Base-by-base conservation (phyloP, 495 filamentous ascomycete genomes). In the Aspergillus coremiiformis region DNA sequence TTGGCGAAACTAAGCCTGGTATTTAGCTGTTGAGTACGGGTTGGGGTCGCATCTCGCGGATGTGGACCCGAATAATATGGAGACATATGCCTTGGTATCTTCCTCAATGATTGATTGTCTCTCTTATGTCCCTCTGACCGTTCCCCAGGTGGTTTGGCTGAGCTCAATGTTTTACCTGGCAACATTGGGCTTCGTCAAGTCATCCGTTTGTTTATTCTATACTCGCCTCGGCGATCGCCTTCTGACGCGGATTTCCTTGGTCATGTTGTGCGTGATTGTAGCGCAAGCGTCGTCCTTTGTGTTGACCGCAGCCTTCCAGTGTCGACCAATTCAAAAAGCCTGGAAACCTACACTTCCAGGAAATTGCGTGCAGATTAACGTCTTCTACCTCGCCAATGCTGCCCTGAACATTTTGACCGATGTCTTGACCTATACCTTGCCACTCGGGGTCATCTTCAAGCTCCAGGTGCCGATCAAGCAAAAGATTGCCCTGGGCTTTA, bases 361-460 rank as follows among this genome's bases (percentile, higher is more conserved):
- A 21, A 63, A 63, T 49, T 75, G 72, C 58, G 63, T 81, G 42
- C 61, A 75, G 46, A 67, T 73, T 46, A 76, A 76, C 51, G 56
- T 66, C 14, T 65, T 78, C 45, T 76, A 69, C 23, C 71, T 73
- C 45, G 62, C 65, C 50, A 71, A 75, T 43, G 67, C 75, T 0
- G 69, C 60, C 3, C 57, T 83, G 23, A 80, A 77, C 56, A 76
- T 84, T 20, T 30, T 75, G 11, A 69, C 79, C 6, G 80, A 84
- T 54, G 22, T 77, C 0, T 58, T 75, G 52, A 77, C 79, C 37
- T 69, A 83, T 47, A 62, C 70, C 3, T 62, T 85, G 21, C 71
- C 72, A 1, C 57, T 74, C 44, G 64, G 59, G 17, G 65, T 67
- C 21, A 68, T 66, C 46, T 66, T 63, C 57, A 67, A 62, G 35